Conservation (phyloP, 1,284 basidiomycete genomes). For the Melampsora larici-populina region DNA sequence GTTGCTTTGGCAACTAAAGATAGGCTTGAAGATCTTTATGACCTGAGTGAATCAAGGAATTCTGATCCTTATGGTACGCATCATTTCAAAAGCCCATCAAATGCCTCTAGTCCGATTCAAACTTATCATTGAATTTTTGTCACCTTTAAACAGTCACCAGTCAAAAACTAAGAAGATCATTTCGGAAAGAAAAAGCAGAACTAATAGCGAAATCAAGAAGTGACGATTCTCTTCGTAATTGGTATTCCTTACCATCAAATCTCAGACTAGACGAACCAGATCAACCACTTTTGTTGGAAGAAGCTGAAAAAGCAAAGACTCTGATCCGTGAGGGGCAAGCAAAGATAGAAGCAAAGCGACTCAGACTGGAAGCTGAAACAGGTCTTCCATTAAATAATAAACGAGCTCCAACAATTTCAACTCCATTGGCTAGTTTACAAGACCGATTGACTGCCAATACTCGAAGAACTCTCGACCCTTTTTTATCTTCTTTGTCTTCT, state of each 20-base stretch:
- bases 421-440: slow-evolving; percentile 25
- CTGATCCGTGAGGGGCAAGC: slow-evolving; percentile 1
- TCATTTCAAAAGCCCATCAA: not conserved
- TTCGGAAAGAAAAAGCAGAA: slow-evolving; percentile 71
- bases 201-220: slow-evolving; percentile 20
- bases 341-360: slow-evolving; percentile 10
- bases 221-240: slow-evolving; percentile 26
- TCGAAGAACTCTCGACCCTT: slow-evolving; percentile 6
- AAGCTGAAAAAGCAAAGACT: slow-evolving; percentile 1
- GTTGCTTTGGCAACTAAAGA: slow-evolving; percentile 71
- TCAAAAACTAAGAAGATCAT: slow-evolving; percentile 67
- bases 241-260: slow-evolving; percentile 29
- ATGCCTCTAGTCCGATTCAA: not conserved
- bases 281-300: slow-evolving; percentile 1
- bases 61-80: slow-evolving; percentile 38
- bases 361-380: slow-evolving; percentile 16
- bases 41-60: slow-evolving; percentile 50
- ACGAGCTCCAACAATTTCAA: not conserved
- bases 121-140: slow-evolving; percentile 59
- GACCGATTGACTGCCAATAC: slow-evolving; percentile 8
- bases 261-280: slow-evolving; percentile 25
- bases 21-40: slow-evolving; percentile 69
- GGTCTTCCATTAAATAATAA: slow-evolving; percentile 3
- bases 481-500: slow-evolving; percentile 12
- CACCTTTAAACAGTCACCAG: slow-evolving; percentile 81